phyloP scores from a whole-genome alignment of 2,329 filamentous ascomycete species.

The Rhinocladiella mackenziei region DNA sequence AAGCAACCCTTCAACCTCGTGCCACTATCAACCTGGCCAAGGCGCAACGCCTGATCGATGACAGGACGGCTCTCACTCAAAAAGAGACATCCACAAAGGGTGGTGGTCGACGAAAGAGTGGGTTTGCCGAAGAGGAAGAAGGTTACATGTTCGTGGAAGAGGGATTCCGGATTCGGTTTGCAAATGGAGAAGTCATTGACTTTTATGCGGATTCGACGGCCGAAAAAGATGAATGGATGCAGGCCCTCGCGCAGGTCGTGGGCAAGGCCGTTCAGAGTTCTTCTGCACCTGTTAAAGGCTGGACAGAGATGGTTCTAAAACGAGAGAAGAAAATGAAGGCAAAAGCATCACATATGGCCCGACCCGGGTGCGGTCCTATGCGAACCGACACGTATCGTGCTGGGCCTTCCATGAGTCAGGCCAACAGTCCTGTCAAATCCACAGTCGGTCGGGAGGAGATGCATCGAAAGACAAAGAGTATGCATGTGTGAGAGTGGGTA shows the following conservation, averaged over 20 bases:
- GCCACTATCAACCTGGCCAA: conserved; percentile 96
- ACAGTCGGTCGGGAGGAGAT: conserved; percentile 15
- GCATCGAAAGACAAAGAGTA: conserved; percentile 29
- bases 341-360: conserved; percentile 12
- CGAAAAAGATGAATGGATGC: conserved; percentile 95
- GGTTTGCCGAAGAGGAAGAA: conserved; percentile 96
- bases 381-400: conserved; percentile 30
- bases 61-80: conserved; percentile 76
- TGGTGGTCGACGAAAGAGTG: conserved; percentile 81
- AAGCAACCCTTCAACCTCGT: conserved; percentile 88
- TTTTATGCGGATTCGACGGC: conserved; percentile 89
- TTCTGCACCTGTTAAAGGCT: conserved; percentile 48
- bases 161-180: conserved; percentile 97
- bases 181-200: conserved; percentile 96
- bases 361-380: conserved; percentile 21
- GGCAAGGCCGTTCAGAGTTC: conserved; percentile 45
- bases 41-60: conserved; percentile 88
- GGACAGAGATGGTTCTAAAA: conserved; percentile 59
- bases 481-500: conserved; percentile 20
- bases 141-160: conserved; percentile 99
- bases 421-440: conserved; percentile 26
- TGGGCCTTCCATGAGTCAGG: conserved; percentile 21
- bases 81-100: conserved; percentile 73
- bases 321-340: conserved; percentile 37
- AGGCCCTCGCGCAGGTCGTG: conserved; percentile 68